phyloP scores from a whole-genome alignment of 352 stramenopile genomes.

The Pythium rishiriense region DNA sequence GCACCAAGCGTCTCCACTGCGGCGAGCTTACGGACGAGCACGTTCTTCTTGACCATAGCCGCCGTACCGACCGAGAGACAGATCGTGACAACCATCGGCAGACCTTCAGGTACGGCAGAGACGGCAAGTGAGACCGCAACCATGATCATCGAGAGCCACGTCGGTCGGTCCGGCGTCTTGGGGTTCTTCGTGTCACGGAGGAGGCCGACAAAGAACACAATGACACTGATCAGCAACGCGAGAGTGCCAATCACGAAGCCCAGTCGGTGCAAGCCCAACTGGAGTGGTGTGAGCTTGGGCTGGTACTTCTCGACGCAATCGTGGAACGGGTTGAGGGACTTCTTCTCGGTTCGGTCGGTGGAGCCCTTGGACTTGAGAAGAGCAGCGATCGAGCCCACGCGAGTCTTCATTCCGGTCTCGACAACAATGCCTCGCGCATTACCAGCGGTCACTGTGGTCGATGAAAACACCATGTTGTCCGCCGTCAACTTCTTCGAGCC shows the following conservation, averaged over 20 bases:
- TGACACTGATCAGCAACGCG: slow-evolving; percentile 74
- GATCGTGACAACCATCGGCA: slow-evolving; percentile 84
- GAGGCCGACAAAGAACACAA: slow-evolving; percentile 91
- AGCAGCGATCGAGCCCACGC: slow-evolving; percentile 67
- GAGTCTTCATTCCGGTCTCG: slow-evolving; percentile 72
- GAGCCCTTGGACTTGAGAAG: slow-evolving; percentile 51
- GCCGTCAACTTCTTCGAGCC: slow-evolving; percentile 56
- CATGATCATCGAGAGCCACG: slow-evolving; percentile 93
- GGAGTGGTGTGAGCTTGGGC: slow-evolving; percentile 87
- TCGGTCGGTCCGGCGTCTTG: slow-evolving; percentile 71
- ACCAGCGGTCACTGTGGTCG: slow-evolving; percentile 77
- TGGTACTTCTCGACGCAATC: slow-evolving; percentile 62
- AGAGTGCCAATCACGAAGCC: slow-evolving; percentile 91
- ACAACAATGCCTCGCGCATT: slow-evolving; percentile 72
- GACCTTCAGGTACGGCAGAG: slow-evolving; percentile 74
- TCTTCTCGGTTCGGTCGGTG: slow-evolving; percentile 18
- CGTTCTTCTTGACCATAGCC: slow-evolving; percentile 76
- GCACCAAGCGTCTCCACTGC: slow-evolving; percentile 86
- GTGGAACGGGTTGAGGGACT: slow-evolving; percentile 52
- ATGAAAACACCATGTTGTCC: slow-evolving; percentile 94
- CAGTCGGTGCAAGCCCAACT: slow-evolving; percentile 93
- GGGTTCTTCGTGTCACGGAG: slow-evolving; percentile 50
- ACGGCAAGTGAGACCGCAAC: slow-evolving; percentile 89
- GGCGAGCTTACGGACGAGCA: slow-evolving; percentile 85
- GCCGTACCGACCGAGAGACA: slow-evolving; percentile 71